Conservation (phyloP, 2,329 filamentous ascomycete species). For the Nigrograna mackinnonii region DNA sequence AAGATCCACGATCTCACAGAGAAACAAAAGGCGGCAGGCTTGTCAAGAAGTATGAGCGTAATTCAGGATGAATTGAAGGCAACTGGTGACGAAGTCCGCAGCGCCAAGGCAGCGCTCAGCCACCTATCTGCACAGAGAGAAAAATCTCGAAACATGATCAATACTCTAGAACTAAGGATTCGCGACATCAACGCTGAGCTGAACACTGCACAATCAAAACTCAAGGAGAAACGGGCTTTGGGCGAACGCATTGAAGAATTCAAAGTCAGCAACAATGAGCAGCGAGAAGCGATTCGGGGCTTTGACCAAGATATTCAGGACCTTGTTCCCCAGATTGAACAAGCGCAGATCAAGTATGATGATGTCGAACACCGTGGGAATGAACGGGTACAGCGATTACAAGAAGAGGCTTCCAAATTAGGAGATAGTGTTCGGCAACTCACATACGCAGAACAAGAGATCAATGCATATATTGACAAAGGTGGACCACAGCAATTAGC, state of each 20-base stretch:
- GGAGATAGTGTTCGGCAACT: slow-evolving; percentile 78
- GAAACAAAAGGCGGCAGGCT: slow-evolving; percentile 71
- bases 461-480: slow-evolving; percentile 76
- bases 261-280: slow-evolving; percentile 68
- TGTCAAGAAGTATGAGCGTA: slow-evolving; percentile 75
- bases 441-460: slow-evolving; percentile 73
- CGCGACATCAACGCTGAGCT: slow-evolving; percentile 77
- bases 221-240: slow-evolving; percentile 80
- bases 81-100: slow-evolving; percentile 68
- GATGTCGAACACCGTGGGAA: slow-evolving; percentile 74
- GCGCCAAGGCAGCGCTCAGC: slow-evolving; percentile 64
- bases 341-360: slow-evolving; percentile 75
- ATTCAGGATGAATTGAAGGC: slow-evolving; percentile 76
- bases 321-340: slow-evolving; percentile 75
- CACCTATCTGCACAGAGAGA: slow-evolving; percentile 74
- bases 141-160: slow-evolving; percentile 69
- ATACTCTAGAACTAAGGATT: slow-evolving; percentile 73
- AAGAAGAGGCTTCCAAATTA: slow-evolving; percentile 71
- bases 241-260: slow-evolving; percentile 73
- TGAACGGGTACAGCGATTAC: slow-evolving; percentile 71
- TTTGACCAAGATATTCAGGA: slow-evolving; percentile 73
- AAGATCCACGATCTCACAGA: slow-evolving; percentile 77
- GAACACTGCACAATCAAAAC: slow-evolving; percentile 68
- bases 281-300: slow-evolving; percentile 70
- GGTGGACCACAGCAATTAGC: slow-evolving; percentile 75